Evolutionary conservation across 208 protist species (phyloP), one percentile per base, ranked within the genome.

Genomic region (Trypanosoma mega): DNA sequence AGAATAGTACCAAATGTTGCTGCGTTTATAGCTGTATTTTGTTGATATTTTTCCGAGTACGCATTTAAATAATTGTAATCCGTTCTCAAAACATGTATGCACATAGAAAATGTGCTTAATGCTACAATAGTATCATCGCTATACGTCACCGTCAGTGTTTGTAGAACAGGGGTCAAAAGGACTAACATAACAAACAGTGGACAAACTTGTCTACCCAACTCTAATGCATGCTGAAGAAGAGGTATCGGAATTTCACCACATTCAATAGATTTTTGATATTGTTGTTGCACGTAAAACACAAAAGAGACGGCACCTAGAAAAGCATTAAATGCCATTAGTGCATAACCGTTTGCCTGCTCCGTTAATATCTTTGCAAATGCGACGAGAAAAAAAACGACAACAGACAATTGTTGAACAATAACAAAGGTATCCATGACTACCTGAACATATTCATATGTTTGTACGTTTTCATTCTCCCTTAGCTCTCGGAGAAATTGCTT

Each of bases 71-170:
- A 96, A 58, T 76, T 85, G 70, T 97, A 97, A 68, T 97, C 88
- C 0, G 82, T 79, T 50, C 81, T 43, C 14, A 92, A 56, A 44
- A 94, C 68, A 57, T 94, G 76, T 33, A 97, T 30, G 27, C 66
- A 85, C 82, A 94, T 89, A 33, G 80, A 76, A 55, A 91, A 68
- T 29, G 92, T 77, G 59, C 78, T 87, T 30, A 94, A 72, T 21
- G 88, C 76, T 9, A 90, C 78, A 68, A 97, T 93, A n/a, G 91
- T 97, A 63, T 97, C 91, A 55, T 94, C 72, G 51, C 77, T 87
- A 70, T 89, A 97, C 30, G 82, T 80, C 7, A 86, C 77, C 6
- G 87, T 94, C 48, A 97, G 69, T 5, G 85, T 97, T 44, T 81
- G 78, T 36, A 97, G 59, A 18, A 91, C 78, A 7, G 91, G 88